Evolutionary conservation across 2,329 filamentous ascomycete species (phyloP).

Genomic region (Albophoma yamanashiensis): DNA sequence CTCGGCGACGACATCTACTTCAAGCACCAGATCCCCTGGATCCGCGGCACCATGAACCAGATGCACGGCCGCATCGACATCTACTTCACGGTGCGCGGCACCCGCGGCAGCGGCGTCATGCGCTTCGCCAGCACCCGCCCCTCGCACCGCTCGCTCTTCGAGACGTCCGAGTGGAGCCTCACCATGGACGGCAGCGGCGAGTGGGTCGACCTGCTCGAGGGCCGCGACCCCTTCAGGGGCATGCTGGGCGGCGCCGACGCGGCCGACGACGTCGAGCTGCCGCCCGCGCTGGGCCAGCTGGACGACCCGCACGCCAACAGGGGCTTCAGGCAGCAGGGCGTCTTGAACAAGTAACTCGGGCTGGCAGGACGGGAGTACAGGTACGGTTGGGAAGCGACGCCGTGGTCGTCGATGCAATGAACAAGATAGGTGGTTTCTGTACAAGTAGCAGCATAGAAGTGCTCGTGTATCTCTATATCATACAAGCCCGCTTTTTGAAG

Average conservation of each 20-base stretch:
- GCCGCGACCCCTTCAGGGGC: slow-evolving; percentile 55
- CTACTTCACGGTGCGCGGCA: slow-evolving; percentile 75
- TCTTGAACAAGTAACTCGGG: slow-evolving; percentile 17
- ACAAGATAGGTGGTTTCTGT: slow-evolving; percentile 3
- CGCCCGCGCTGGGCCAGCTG: slow-evolving; percentile 13
- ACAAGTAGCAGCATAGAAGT: slow-evolving; percentile 9
- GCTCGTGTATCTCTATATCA: slow-evolving; percentile 26
- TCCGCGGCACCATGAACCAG: slow-evolving; percentile 83
- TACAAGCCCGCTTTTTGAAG: slow-evolving; percentile 20
- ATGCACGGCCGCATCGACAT: slow-evolving; percentile 86
- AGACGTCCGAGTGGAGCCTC: slow-evolving; percentile 86
- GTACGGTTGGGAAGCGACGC: background rate
- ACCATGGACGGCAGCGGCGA: slow-evolving; percentile 46
- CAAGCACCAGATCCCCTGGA: slow-evolving; percentile 69
- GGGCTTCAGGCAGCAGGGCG: slow-evolving; percentile 40
- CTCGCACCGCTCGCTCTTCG: slow-evolving; percentile 53
- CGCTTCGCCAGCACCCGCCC: slow-evolving; percentile 68
- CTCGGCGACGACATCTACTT: slow-evolving; percentile 87
- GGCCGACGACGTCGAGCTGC: slow-evolving; percentile 5
- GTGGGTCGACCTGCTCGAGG: slow-evolving; percentile 64
- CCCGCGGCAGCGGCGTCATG: slow-evolving; percentile 59
- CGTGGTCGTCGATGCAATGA: background rate
- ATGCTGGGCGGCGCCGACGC: slow-evolving; percentile 29
- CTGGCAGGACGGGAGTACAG: background rate
- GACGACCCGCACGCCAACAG: slow-evolving; percentile 27